phyloP scores from a whole-genome alignment of 352 stramenopile genomes.

The Plasmopara muralis region DNA sequence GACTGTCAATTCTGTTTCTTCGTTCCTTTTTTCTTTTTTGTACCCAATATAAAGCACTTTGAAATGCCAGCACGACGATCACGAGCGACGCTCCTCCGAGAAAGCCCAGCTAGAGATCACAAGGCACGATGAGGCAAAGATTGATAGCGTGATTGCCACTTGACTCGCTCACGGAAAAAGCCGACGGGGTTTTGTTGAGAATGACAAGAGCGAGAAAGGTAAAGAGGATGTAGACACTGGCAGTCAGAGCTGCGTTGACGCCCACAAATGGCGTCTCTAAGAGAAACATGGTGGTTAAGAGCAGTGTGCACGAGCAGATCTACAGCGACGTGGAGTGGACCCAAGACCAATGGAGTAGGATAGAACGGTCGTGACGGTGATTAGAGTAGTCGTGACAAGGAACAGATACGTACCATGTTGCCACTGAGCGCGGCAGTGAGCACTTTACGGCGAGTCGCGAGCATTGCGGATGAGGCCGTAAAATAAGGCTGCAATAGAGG shows the following conservation, averaged over 20 bases:
- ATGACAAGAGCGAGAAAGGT: slow-evolving; percentile 71
- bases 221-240: slow-evolving; percentile 53
- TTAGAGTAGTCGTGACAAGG: neutral
- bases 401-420: slow-evolving; percentile 53
- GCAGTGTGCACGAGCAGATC: slow-evolving; percentile 50
- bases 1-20: neutral
- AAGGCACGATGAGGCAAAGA: neutral
- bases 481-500: too few species aligned
- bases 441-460: slow-evolving; percentile 36
- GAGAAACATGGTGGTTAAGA: slow-evolving; percentile 66
- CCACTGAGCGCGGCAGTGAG: slow-evolving; percentile 60
- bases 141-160: neutral
- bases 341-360: neutral
- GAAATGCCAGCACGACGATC: slow-evolving; percentile 59
- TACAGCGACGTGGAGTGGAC: slow-evolving; percentile 15
- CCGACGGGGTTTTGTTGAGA: slow-evolving; percentile 74
- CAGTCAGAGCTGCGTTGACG: slow-evolving; percentile 61
- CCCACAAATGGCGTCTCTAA: slow-evolving; percentile 61
- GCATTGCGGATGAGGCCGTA: too few species aligned
- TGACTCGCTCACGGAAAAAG: slow-evolving; percentile 47
- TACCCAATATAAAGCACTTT: slow-evolving; percentile 70
- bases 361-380: neutral
- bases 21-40: neutral
- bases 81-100: slow-evolving; percentile 60
- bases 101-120: slow-evolving; percentile 48